phyloP scores from a whole-genome alignment of 768 basidiomycete genomes.

The Serendipita sp. region DNA sequence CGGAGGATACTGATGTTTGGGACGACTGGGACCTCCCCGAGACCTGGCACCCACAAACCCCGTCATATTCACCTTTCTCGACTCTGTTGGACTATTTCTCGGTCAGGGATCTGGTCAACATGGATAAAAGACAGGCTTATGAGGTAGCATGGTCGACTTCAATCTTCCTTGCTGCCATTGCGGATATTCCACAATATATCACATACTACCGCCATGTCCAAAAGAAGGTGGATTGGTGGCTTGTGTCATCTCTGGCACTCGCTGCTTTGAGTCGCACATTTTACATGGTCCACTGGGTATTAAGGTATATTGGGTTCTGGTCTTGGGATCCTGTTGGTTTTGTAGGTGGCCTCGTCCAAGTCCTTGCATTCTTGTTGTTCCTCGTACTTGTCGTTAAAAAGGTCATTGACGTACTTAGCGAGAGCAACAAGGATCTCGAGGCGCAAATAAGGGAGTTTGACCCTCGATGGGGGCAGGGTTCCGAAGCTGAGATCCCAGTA shows the following conservation, averaged over 20 bases:
- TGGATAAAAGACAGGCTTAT: neutral
- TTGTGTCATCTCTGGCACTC: neutral
- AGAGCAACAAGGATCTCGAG: neutral
- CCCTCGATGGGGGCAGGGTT: neutral
- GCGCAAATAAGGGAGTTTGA: neutral
- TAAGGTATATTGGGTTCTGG: neutral
- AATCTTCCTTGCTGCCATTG: neutral
- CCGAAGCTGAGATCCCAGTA: neutral
- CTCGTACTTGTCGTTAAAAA: neutral
- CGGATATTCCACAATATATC: slow-evolving; percentile 2
- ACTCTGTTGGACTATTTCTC: neutral
- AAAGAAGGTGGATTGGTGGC: neutral
- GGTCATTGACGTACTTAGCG: neutral
- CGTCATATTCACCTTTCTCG: neutral
- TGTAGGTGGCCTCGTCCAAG: neutral
- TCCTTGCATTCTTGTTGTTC: slow-evolving; percentile 1
- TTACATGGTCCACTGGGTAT: neutral
- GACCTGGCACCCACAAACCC: no score
- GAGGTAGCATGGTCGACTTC: neutral
- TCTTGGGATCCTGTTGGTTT: neutral
- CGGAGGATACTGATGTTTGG: no score
- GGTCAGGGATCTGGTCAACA: neutral
- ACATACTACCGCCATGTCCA: neutral
- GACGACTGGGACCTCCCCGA: neutral
- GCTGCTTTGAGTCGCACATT: neutral